Base-by-base conservation (phyloP, 257 asterid genomes). In the Perilla frutescens region DNA sequence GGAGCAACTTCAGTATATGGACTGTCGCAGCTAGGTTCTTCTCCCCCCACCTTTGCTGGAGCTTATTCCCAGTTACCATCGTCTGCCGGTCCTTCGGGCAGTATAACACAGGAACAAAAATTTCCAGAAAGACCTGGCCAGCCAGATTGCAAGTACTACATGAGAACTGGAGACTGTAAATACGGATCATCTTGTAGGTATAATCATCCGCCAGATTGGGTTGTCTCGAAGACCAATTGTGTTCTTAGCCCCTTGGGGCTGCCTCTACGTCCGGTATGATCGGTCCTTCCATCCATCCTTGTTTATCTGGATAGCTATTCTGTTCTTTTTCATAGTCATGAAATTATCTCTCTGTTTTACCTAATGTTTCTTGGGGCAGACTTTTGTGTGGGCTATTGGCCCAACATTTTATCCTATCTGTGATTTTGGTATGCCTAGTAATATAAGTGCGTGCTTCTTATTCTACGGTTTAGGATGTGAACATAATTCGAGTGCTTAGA, bases 101-200 rank as follows among this genome's bases (percentile, higher is more conserved):
- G 80, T 54, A 56, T 67, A 10, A 75, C 72, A 9, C 85, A 77
- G 72, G 94, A 82, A 57, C 86, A 71, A 8, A 71, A 78, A 68
- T 90, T 92, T 83, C 97, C 97, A 6, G 96, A 88, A 68, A 85
- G 95, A 77, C 89, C 84, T 10, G 98, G 96, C 32, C 89, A 83
- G 84, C 90, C 88, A 13, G 89, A 87, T 66, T 92, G 98, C 80
- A 91, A 85, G 55, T 84, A 82, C 83, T 92, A 88, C 83, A 75
- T 92, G 96, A 92, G 80, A 86, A 88, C 91, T 11, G 98, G 98
- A 79, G 94, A 82, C 81, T 92, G 98, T 87, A 90, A 90, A 81
- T 92, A 83, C 62, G 97, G 95, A 66, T 75, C 86, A 14, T 84
- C 92, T 49, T 92, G 98, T 86, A 84, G 86, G 88, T 92, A 71